Percentiles rank a stretch among this genome's conserved stretches.
phyloP scores from a whole-genome alignment of 768 basidiomycete genomes.

The Tylopilus intermedius region DNA sequence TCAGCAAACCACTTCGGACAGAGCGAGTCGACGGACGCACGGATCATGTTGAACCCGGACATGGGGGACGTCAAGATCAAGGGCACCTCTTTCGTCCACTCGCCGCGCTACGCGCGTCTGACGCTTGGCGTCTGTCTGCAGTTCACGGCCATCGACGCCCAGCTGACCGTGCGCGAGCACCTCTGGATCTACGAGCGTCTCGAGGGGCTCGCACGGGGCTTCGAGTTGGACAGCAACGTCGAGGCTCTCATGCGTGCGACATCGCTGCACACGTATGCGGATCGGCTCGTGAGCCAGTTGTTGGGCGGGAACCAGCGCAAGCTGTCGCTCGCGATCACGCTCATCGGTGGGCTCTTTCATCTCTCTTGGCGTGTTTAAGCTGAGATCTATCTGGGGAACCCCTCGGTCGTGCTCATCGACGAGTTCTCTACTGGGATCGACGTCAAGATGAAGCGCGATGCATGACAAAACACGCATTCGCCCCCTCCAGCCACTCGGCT shows the following conservation, averaged over 20 bases:
- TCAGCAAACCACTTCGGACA: no score
- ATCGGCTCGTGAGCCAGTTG: conserved; percentile 67
- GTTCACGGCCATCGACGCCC: conserved; percentile 13
- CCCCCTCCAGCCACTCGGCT: no score
- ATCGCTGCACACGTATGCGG: conserved; percentile 54
- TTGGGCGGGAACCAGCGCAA: conserved; percentile 66
- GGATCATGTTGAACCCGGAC: no score
- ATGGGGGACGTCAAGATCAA: no score
- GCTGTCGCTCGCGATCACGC: conserved; percentile 41
- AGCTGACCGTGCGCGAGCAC: no score
- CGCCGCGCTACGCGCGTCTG: no score
- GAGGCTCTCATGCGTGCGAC: conserved; percentile 49
- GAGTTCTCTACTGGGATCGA: conserved; percentile 83
- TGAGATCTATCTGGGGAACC: conserved; percentile 62
- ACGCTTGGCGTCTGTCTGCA: no score
- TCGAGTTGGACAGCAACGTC: conserved; percentile 24
- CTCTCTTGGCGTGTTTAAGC: no score
- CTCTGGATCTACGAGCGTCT: no score
- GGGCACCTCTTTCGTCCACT: no score
- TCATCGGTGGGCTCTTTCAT: conserved; percentile 46
- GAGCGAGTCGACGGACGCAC: no score
- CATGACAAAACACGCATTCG: no score
- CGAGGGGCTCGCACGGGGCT: conserved; percentile 45
- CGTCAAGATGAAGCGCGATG: conserved; percentile 63
- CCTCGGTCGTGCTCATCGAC: conserved; percentile 73